phyloP scores from a whole-genome alignment of 345 rosid genomes.

The Lepidium sativum region DNA sequence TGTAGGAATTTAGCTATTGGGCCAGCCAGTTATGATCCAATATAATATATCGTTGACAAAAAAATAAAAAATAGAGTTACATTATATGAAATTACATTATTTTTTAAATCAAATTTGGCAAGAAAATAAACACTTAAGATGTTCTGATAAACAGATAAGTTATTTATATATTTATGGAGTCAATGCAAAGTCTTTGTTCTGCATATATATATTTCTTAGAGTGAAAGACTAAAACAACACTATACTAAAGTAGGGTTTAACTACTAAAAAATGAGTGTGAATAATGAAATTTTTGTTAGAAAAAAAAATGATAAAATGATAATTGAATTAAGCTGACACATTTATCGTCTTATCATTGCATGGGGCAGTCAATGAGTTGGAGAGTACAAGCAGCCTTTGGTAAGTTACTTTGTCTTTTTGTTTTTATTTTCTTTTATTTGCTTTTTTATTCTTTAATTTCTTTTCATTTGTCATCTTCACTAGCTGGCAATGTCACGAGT shows the following conservation, averaged over 20 bases:
- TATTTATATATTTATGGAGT: not conserved
- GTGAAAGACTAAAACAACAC: not conserved
- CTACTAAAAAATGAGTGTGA: conserved; percentile 4
- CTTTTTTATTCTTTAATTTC: conserved; percentile 27
- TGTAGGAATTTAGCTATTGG: no score
- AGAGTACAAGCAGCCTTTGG: conserved; percentile 34
- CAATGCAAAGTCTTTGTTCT: conserved; percentile 7
- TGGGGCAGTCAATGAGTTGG: conserved; percentile 34
- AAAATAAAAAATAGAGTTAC: no score
- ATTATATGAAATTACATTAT: no score
- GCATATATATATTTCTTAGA: not conserved
- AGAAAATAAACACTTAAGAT: no score
- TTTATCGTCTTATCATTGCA: conserved; percentile 38
- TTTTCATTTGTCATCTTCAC: conserved; percentile 31
- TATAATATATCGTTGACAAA: no score
- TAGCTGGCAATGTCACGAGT: conserved; percentile 41
- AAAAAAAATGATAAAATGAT: not conserved
- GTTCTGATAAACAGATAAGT: not conserved
- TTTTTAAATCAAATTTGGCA: no score
- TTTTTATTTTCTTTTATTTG: conserved; percentile 32
- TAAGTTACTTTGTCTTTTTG: conserved; percentile 33
- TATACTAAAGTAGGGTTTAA: not conserved
- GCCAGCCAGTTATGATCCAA: no score
- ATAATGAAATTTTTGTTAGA: not conserved
- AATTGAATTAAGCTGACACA: conserved; percentile 35